A percentile compares a stretch with the other conserved stretches of the same genome.
Conservation (phyloP, 2,329 filamentous ascomycete species). For the Domatiomyces catenatus region DNA sequence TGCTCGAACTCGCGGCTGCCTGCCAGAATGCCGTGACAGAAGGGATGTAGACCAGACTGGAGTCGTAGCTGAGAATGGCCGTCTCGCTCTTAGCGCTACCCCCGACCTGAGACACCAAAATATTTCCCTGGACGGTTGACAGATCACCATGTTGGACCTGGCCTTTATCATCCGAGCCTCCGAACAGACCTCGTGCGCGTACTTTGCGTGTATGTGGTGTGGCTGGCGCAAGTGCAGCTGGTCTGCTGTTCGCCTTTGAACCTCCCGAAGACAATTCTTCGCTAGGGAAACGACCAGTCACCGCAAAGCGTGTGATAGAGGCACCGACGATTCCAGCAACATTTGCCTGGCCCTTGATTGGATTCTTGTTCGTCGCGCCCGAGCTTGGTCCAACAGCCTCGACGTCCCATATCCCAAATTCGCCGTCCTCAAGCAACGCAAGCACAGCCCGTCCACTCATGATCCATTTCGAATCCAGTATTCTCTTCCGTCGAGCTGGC, state of each 20-base stretch:
- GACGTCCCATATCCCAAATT: conserved; percentile 37
- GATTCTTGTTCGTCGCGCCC: conserved; percentile 22
- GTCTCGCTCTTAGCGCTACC: conserved; percentile 25
- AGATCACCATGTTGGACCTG: conserved; percentile 27
- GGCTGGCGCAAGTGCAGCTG: conserved; percentile 27
- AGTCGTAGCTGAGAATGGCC: conserved; percentile 29
- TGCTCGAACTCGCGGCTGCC: conserved; percentile 22
- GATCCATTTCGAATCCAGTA: conserved; percentile 33
- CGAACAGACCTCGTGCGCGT: conserved; percentile 28
- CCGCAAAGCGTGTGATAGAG: conserved; percentile 27
- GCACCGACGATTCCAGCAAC: conserved; percentile 27
- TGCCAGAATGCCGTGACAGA: conserved; percentile 31
- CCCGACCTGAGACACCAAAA: conserved; percentile 18
- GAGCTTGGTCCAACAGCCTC: conserved; percentile 28
- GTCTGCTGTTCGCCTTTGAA: background rate
- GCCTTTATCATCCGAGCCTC: conserved; percentile 20
- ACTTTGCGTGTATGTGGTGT: conserved; percentile 34
- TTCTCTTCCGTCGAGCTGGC: conserved; percentile 25
- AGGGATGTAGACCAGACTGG: conserved; percentile 27
- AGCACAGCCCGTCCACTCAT: conserved; percentile 30
- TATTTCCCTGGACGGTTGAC: conserved; percentile 10
- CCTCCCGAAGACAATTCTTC: conserved; percentile 2
- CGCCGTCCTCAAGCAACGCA: conserved; percentile 30
- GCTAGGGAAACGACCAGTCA: conserved; percentile 25
- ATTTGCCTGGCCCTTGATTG: conserved; percentile 24